A percentile compares a stretch with the other conserved stretches of the same genome.
Conservation (phyloP, 371 early-diverging fungal genomes). For the Smittium culicis region DNA sequence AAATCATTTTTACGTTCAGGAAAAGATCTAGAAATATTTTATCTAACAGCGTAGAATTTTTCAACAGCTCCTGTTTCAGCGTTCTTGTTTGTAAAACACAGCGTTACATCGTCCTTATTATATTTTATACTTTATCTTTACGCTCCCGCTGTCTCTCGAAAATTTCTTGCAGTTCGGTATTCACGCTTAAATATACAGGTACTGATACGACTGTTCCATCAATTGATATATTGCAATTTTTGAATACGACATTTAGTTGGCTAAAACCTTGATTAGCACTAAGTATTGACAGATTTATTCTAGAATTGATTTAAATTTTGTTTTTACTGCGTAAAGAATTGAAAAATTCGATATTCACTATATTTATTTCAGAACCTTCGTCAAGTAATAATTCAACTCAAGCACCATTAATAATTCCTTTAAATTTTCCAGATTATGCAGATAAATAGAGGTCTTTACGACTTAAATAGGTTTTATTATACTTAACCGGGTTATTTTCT, state of each 20-base stretch:
- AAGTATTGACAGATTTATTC: not conserved
- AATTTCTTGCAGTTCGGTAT: not conserved
- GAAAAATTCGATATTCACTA: not conserved
- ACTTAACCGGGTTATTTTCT: not conserved
- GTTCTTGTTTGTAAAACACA: not conserved
- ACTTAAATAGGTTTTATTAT: not conserved
- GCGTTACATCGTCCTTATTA: not conserved
- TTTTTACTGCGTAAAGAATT: not conserved
- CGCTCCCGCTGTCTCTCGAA: not conserved
- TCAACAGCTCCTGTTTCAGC: not conserved
- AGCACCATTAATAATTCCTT: not conserved
- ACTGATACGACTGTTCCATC: not conserved
- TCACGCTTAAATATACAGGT: not conserved
- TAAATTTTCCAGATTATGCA: not conserved
- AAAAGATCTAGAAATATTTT: not conserved
- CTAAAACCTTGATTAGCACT: constrained; percentile 1
- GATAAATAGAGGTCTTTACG: not conserved
- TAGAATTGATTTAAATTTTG: not conserved
- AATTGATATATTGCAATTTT: not conserved
- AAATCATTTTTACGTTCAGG: not conserved
- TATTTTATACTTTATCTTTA: not conserved
- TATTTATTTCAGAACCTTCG: constrained; percentile 6
- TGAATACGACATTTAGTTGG: not conserved
- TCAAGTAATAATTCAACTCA: not conserved
- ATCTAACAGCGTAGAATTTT: not conserved